phyloP scores from a whole-genome alignment of 306 rosid genomes.

The Boehmeria nivea region DNA sequence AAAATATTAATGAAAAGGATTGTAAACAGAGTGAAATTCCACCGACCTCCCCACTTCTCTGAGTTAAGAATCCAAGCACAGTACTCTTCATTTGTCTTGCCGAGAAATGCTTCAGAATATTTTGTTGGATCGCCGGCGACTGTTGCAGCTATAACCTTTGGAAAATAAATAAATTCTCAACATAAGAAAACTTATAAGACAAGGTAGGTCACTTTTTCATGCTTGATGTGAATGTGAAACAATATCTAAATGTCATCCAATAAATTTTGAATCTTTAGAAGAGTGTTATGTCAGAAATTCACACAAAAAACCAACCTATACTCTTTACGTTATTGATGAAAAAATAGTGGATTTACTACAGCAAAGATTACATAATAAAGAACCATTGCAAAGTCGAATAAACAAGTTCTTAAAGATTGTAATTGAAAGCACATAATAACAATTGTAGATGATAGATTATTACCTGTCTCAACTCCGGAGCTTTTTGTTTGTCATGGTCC shows the following conservation, averaged over 20 bases:
- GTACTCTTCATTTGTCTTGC: slow-evolving; percentile 79
- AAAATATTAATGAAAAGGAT: too few species aligned
- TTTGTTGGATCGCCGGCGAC: slow-evolving; percentile 80
- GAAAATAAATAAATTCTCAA: not conserved
- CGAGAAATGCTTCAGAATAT: slow-evolving; percentile 85
- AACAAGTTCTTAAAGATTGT: too few species aligned
- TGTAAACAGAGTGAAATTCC: not conserved
- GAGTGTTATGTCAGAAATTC: too few species aligned
- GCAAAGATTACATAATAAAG: too few species aligned
- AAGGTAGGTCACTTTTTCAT: not conserved
- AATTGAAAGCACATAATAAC: too few species aligned
- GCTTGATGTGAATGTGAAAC: not conserved
- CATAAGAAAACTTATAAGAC: not conserved
- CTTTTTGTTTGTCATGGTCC: slow-evolving; percentile 77
- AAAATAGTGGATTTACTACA: too few species aligned
- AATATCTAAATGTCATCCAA: too few species aligned
- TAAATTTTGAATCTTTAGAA: too few species aligned
- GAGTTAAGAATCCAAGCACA: slow-evolving; percentile 89
- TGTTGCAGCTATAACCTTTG: slow-evolving; percentile 86
- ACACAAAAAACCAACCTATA: too few species aligned
- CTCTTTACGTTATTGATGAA: too few species aligned
- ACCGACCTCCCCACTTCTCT: slow-evolving; percentile 98
- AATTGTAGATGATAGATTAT: slow-evolving; percentile 7
- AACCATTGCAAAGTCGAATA: too few species aligned
- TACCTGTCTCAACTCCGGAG: slow-evolving; percentile 89